Evolutionary conservation across 2,329 filamentous ascomycete species (phyloP).

Genomic region (Aspergillus eucalypticola): DNA sequence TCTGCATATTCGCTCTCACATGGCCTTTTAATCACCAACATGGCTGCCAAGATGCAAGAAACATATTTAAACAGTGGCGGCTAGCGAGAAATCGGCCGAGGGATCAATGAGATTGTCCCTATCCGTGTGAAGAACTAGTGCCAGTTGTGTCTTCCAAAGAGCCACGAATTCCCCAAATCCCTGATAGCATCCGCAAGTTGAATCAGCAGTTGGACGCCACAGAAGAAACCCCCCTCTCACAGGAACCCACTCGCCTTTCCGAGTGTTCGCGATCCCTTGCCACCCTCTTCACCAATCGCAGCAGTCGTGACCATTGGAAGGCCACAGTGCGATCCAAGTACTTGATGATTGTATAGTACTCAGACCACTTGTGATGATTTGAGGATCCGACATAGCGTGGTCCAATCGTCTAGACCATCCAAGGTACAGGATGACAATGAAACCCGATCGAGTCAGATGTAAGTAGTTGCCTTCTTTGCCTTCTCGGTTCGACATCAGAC

Average conservation of each 20-base stretch:
- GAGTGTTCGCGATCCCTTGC: background rate
- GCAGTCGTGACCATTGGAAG: background rate
- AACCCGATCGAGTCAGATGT: background rate
- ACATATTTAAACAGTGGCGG: background rate
- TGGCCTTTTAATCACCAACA: background rate
- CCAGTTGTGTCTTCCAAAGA: background rate
- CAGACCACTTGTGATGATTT: background rate
- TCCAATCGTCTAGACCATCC: background rate
- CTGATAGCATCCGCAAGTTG: background rate
- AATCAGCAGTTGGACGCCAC: constrained; percentile 3
- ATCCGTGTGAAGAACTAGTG: background rate
- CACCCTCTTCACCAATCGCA: background rate
- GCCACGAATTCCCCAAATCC: background rate
- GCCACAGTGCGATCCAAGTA: background rate
- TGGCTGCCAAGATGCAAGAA: background rate
- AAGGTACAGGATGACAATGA: background rate
- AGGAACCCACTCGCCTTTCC: background rate
- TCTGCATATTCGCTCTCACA: background rate
- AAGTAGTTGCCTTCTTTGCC: background rate
- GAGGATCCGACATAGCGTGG: background rate
- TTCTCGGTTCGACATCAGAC: background rate
- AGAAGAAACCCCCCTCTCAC: background rate
- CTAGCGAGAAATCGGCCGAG: background rate
- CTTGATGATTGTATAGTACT: background rate
- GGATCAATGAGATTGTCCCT: background rate